These are phyloP conservation scores for Straminergon stramineum DNA, from an alignment of 225 moss, liverwort and hornwort genomes.

Conservation along the genomic window DNA sequence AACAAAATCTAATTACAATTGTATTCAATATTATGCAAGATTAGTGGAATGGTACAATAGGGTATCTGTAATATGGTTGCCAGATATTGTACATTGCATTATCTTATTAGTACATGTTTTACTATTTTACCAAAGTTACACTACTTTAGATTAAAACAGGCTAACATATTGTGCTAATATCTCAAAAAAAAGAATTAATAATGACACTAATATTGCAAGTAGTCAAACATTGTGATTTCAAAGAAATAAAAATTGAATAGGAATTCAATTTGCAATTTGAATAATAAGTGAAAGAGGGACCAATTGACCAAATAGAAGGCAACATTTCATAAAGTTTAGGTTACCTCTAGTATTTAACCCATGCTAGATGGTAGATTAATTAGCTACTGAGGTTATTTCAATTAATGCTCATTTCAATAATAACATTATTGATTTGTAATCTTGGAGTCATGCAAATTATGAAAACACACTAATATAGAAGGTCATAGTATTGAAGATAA, in stretches of 20 bases:
- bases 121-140: neutral
- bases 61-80: rapidly evolving
- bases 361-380: neutral
- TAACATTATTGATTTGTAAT: neutral
- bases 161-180: neutral
- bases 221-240: too few species aligned
- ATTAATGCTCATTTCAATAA: neutral
- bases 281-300: neutral
- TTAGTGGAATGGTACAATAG: neutral
- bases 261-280: neutral
- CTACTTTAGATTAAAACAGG: rapidly evolving
- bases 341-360: neutral
- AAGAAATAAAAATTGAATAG: neutral
- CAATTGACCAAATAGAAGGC: neutral
- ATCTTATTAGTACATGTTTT: neutral
- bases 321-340: neutral
- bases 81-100: rapidly evolving
- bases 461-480: neutral
- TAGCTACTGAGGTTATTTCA: neutral
- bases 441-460: neutral
- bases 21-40: neutral
- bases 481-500: neutral
- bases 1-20: neutral
- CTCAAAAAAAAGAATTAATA: neutral
- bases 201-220: neutral